Percentiles rank a stretch among this genome's conserved stretches.
These are phyloP conservation scores for Parmales sp. DNA, from an alignment of 108 stramenopile species.

Conservation along the genomic window DNA sequence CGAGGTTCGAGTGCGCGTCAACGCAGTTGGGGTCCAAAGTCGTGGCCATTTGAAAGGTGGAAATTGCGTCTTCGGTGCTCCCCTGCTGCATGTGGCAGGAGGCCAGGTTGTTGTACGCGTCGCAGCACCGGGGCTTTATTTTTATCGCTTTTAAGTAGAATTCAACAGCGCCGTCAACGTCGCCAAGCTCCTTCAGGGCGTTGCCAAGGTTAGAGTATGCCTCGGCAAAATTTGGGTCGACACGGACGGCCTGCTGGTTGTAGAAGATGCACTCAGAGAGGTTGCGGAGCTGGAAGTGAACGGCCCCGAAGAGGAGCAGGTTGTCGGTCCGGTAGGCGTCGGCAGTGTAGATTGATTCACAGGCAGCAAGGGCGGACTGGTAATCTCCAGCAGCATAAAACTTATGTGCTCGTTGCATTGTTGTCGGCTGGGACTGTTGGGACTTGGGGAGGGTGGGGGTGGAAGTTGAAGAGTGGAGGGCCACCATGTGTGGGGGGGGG, in stretches of 20 bases:
- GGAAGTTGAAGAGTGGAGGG: no score
- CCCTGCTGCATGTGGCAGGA: conserved; percentile 50
- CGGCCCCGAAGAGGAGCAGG: conserved; percentile 45
- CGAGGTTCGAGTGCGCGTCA: conserved; percentile 50
- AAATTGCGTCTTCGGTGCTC: conserved; percentile 35
- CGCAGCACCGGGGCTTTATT: conserved; percentile 47
- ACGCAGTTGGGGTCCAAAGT: conserved; percentile 37
- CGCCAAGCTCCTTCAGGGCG: conserved; percentile 49
- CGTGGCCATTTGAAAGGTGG: conserved; percentile 48
- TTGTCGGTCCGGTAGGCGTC: conserved; percentile 38
- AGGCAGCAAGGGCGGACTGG: background rate
- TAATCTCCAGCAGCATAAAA: background rate
- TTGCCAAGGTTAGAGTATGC: conserved; percentile 53
- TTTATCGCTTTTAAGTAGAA: conserved; percentile 38
- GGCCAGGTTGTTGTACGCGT: conserved; percentile 58
- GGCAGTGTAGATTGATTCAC: conserved; percentile 22
- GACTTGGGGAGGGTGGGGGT: no score
- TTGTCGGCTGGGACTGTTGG: no score
- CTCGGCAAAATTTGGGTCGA: conserved; percentile 43
- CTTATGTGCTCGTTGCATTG: background rate
- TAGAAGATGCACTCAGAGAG: conserved; percentile 43
- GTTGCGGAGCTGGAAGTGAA: conserved; percentile 47
- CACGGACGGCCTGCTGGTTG: conserved; percentile 42
- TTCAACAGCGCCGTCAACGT: conserved; percentile 37
- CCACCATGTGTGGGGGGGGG: no score